Conservation (phyloP, 495 filamentous ascomycete species). For the Penicillium salamii region DNA sequence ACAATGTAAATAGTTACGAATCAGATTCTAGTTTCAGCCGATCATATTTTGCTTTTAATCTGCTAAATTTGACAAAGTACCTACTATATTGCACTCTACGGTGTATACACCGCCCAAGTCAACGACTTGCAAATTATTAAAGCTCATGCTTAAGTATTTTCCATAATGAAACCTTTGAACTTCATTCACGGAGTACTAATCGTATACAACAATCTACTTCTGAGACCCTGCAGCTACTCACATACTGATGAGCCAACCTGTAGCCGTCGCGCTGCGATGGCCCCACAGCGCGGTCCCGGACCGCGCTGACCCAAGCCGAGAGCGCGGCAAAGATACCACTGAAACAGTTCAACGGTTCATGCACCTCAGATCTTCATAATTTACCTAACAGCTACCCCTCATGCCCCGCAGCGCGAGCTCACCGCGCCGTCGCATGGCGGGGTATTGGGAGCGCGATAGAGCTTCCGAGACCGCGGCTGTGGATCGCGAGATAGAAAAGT, state of each 20-base stretch:
- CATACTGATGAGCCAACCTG: no score
- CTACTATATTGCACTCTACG: no score
- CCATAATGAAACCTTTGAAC: no score
- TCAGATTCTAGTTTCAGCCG: not conserved
- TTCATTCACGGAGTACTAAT: no score
- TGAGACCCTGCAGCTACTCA: no score
- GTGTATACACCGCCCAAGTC: no score
- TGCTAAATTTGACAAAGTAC: no score
- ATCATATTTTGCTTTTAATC: no score
- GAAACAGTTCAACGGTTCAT: not conserved
- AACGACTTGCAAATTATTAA: no score
- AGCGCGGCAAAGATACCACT: not conserved
- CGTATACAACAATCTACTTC: no score
- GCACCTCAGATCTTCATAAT: not conserved
- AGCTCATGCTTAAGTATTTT: no score
- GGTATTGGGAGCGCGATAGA: slow-evolving; percentile 2
- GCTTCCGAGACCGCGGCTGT: not conserved
- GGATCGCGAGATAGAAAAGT: not conserved
- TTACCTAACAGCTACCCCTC: slow-evolving; percentile 4
- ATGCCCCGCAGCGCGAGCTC: not conserved
- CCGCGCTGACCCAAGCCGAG: not conserved
- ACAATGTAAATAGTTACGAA: not conserved
- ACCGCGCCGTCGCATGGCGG: not conserved
- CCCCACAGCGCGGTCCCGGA: slow-evolving; percentile 5
- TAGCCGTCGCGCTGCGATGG: not conserved